phyloP scores from a whole-genome alignment of 352 stramenopile species.

The Saprolegnia diclina region DNA sequence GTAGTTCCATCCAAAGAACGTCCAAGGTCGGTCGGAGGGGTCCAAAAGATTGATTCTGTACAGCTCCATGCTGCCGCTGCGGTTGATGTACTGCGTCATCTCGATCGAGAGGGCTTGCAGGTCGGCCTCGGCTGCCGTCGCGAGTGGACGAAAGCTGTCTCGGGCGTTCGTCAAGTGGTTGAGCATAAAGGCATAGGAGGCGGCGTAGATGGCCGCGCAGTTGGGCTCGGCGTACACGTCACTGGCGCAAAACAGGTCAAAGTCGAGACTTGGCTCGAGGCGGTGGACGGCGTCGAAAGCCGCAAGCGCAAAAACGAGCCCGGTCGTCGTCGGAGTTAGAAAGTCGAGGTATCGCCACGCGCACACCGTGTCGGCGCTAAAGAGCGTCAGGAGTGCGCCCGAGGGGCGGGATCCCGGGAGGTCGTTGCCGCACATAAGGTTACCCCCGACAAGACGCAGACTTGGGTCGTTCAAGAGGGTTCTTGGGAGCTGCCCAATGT shows the following conservation, averaged over 20 bases:
- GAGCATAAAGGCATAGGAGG: not conserved
- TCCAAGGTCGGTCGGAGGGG: not conserved
- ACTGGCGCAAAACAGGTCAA: not conserved
- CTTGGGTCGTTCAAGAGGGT: not conserved
- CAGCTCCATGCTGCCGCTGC: not conserved
- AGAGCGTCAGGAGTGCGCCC: not conserved
- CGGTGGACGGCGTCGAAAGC: not conserved
- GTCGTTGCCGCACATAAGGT: constrained; percentile 15
- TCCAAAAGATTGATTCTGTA: not conserved
- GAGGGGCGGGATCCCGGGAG: not conserved
- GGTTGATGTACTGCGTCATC: not conserved
- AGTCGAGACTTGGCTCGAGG: not conserved
- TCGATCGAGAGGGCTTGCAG: not conserved
- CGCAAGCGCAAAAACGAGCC: constrained; percentile 10
- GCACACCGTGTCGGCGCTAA: not conserved
- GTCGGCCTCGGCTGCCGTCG: not conserved
- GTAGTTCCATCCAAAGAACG: not conserved
- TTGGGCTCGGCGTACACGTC: not conserved
- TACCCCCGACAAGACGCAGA: not conserved
- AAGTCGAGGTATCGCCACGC: not conserved
- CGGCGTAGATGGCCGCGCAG: not conserved
- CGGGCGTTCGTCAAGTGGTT: not conserved
- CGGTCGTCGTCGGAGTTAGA: not conserved
- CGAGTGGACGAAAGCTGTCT: no score
- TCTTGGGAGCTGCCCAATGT: constrained; percentile 6